Evolutionary conservation across 2,329 filamentous ascomycete species (phyloP).

Genomic region (Penicillium sp.): DNA sequence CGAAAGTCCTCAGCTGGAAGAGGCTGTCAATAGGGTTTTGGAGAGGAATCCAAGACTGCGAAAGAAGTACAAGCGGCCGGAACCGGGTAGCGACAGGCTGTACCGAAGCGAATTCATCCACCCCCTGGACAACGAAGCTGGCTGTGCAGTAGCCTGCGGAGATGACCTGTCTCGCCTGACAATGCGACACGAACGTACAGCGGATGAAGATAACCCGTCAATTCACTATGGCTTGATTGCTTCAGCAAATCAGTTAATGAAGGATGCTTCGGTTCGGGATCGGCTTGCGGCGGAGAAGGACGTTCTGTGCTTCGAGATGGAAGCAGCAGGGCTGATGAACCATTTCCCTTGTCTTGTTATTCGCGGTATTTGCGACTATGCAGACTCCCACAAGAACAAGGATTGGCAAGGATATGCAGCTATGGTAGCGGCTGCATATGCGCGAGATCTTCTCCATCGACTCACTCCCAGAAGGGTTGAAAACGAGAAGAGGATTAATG

Average conservation of each 20-base stretch:
- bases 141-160: neutral
- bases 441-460: conserved; percentile 6
- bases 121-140: too few relatives aligned
- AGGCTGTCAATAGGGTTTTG: neutral
- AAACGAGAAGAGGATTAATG: neutral
- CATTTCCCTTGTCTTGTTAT: too few relatives aligned
- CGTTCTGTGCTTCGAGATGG: conserved; percentile 21
- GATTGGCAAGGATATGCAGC: neutral
- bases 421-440: conserved; percentile 17
- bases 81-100: neutral
- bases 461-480: neutral
- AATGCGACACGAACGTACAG: neutral
- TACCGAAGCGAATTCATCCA: neutral
- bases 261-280: conserved; percentile 18
- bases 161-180: neutral
- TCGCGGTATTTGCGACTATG: too few relatives aligned
- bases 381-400: too few relatives aligned
- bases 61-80: neutral
- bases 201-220: neutral
- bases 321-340: too few relatives aligned
- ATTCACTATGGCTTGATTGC: conserved; percentile 26
- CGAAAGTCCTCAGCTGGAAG: neutral
- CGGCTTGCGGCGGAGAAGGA: conserved; percentile 3
- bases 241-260: conserved; percentile 20
- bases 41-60: neutral